Conservation (phyloP, 495 filamentous ascomycete species). For the Neurospora sp. region DNA sequence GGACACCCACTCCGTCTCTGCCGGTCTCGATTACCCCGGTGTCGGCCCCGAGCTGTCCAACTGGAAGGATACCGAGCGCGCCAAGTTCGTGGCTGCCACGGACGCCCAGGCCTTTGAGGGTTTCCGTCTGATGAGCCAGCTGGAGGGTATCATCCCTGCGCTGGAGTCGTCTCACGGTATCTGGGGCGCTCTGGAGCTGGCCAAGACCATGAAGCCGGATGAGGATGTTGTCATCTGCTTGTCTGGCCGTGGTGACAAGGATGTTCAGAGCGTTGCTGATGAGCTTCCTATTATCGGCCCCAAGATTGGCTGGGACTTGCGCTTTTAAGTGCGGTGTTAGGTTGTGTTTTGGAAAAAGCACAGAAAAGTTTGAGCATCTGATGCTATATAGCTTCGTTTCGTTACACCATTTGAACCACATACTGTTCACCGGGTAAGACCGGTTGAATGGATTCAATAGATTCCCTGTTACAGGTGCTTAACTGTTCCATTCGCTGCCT, state of each 20-base stretch:
- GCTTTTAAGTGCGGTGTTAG: slow-evolving; percentile 38
- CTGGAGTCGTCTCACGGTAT: slow-evolving; percentile 91
- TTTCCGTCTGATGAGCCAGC: slow-evolving; percentile 70
- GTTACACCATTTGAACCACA: background rate
- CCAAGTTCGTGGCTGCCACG: slow-evolving; percentile 83
- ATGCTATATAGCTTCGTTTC: background rate
- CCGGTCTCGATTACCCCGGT: slow-evolving; percentile 93
- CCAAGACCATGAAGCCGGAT: slow-evolving; percentile 81
- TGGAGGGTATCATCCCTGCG: slow-evolving; percentile 94
- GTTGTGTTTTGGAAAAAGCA: background rate
- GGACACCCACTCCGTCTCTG: slow-evolving; percentile 95
- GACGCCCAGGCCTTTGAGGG: slow-evolving; percentile 88
- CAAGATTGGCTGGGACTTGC: slow-evolving; percentile 90
- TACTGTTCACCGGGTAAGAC: background rate
- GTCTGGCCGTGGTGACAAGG: slow-evolving; percentile 90
- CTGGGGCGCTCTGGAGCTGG: slow-evolving; percentile 77
- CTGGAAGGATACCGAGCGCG: slow-evolving; percentile 85
- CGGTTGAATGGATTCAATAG: background rate
- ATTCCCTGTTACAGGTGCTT: background rate
- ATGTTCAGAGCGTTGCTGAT: slow-evolving; percentile 96
- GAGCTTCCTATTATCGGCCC: slow-evolving; percentile 84
- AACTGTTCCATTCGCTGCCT: background rate
- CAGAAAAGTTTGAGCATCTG: background rate
- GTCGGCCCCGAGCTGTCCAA: slow-evolving; percentile 84
- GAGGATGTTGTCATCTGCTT: slow-evolving; percentile 92